A percentile compares a stretch with the other conserved stretches of the same genome.
phyloP scores from a whole-genome alignment of 179 eudicot genomes.

The Corrigiola litoralis region DNA sequence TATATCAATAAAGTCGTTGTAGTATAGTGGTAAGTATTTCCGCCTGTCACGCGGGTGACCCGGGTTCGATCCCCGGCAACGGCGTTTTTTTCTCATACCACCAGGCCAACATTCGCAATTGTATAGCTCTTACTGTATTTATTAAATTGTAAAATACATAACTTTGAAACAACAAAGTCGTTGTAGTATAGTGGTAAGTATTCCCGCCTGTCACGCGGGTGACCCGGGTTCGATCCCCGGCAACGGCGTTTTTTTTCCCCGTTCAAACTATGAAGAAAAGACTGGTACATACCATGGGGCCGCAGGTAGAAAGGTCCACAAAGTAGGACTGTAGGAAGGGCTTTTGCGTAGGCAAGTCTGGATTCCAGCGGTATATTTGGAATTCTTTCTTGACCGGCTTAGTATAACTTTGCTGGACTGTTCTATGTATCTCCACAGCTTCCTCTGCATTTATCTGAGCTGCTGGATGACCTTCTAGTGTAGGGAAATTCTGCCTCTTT shows the following conservation, averaged over 20 bases:
- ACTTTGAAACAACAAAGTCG: conserved; percentile 33
- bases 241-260: conserved; percentile 45
- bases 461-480: conserved; percentile 47
- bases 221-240: conserved; percentile 99
- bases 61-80: conserved; percentile 99
- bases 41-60: conserved; percentile 99
- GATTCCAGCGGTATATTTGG: conserved; percentile 67
- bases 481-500: conserved; percentile 31
- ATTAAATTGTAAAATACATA: no score
- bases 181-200: conserved; percentile 99
- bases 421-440: conserved; percentile 26
- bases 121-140: no score
- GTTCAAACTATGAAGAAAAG: neutral
- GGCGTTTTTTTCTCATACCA: conserved; percentile 45
- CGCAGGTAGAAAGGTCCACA: conserved; percentile 53
- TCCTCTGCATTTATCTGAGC: conserved; percentile 45
- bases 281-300: conserved; percentile 51
- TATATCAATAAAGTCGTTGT: conserved; percentile 69
- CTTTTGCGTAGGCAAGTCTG: conserved; percentile 43
- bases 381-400: conserved; percentile 42
- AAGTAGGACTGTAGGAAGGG: conserved; percentile 62
- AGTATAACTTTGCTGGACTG: conserved; percentile 1
- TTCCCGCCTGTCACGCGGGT: conserved; percentile 99
- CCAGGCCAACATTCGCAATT: no score
- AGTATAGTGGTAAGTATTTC: conserved; percentile 99